phyloP scores from a whole-genome alignment of 306 rosid species.

The Vicia villosa region DNA sequence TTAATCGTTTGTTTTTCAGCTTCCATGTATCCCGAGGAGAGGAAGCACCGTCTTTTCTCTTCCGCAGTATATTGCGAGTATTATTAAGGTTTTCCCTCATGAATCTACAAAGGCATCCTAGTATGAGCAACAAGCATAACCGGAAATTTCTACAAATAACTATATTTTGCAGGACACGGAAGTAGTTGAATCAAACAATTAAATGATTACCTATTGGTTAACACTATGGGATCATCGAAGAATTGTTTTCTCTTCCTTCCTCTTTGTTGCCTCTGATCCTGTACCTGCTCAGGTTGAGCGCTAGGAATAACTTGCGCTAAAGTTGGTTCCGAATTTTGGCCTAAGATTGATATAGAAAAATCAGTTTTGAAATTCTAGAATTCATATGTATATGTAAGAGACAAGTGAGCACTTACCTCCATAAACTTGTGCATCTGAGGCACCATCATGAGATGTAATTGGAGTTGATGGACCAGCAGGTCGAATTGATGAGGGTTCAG shows the following conservation, averaged over 20 bases:
- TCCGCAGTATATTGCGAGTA: constrained; percentile 50
- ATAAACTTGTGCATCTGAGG: constrained; percentile 31
- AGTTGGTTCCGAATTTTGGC: background rate
- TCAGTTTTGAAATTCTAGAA: background rate
- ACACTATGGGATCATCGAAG: constrained; percentile 68
- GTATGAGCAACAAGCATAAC: constrained; percentile 34
- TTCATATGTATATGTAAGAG: constrained; percentile 10
- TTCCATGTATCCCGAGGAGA: constrained; percentile 64
- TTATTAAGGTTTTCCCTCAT: constrained; percentile 64
- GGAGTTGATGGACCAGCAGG: constrained; percentile 52
- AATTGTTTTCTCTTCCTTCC: constrained; percentile 71
- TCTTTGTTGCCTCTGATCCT: constrained; percentile 37
- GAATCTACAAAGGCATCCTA: constrained; percentile 48
- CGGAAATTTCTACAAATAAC: constrained; percentile 7
- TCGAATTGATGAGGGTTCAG: constrained; percentile 30
- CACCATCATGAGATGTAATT: constrained; percentile 46
- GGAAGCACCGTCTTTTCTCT: constrained; percentile 52
- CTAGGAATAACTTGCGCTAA: constrained; percentile 54
- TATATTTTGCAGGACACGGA: constrained; percentile 29
- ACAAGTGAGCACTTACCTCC: constrained; percentile 43
- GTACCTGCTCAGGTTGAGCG: constrained; percentile 49
- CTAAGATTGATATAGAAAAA: constrained; percentile 11
- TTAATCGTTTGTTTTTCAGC: constrained; percentile 51
- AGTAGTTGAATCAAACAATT: constrained; percentile 16
- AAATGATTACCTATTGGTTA: constrained; percentile 61